These are phyloP conservation scores for Apiosordaria backusii DNA, from an alignment of 495 filamentous ascomycete genomes.

Conservation along the genomic window DNA sequence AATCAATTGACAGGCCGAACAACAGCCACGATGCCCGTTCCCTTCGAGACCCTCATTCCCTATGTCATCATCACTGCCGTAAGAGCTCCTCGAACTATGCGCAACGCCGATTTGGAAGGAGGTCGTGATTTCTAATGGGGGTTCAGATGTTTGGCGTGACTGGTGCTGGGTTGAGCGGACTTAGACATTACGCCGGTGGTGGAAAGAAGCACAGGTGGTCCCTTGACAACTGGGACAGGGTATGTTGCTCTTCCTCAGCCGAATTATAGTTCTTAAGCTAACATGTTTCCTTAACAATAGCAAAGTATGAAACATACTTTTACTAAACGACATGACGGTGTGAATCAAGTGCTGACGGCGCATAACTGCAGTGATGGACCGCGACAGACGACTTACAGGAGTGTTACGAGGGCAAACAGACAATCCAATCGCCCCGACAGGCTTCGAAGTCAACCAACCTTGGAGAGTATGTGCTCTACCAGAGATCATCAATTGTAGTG, in stretches of 20 bases:
- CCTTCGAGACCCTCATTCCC: conserved; percentile 92
- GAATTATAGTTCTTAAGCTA: conserved; percentile 25
- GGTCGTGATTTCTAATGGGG: conserved; percentile 29
- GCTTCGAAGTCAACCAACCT: conserved; percentile 92
- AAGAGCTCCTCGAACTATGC: conserved; percentile 40
- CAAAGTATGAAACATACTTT: conserved; percentile 61
- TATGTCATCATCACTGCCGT: conserved; percentile 88
- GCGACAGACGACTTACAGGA: conserved; percentile 87
- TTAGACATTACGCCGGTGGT: conserved; percentile 79
- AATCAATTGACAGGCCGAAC: conserved; percentile 25
- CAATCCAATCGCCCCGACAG: conserved; percentile 69
- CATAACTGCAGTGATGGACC: conserved; percentile 81
- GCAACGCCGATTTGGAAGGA: background rate
- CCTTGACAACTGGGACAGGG: conserved; percentile 88
- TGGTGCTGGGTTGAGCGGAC: conserved; percentile 68
- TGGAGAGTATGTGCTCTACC: conserved; percentile 61
- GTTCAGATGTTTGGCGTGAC: conserved; percentile 85
- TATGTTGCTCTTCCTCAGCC: conserved; percentile 49
- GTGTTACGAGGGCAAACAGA: conserved; percentile 80
- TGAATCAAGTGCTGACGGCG: conserved; percentile 26
- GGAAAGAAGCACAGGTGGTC: conserved; percentile 82
- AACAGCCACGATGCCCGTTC: conserved; percentile 73
- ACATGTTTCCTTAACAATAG: conserved; percentile 41
- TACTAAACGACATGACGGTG: background rate
- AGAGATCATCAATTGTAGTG: no score